Conservation (phyloP, 2,329 filamentous ascomycete genomes). For the Tympanopsis confertula region DNA sequence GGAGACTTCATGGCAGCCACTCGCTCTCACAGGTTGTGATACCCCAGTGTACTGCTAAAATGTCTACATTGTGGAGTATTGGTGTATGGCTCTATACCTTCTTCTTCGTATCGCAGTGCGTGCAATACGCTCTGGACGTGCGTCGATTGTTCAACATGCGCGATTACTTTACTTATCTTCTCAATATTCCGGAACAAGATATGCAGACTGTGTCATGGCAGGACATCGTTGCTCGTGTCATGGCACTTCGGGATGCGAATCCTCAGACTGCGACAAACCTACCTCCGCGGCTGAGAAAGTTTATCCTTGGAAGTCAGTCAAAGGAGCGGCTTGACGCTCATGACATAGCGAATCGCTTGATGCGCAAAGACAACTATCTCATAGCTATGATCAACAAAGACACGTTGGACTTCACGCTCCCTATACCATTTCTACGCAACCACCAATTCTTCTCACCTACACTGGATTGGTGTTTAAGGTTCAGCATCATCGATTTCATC, state of each 20-base stretch:
- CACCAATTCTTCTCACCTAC: slow-evolving; percentile 80
- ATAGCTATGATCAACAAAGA: slow-evolving; percentile 98
- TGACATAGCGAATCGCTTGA: slow-evolving; percentile 90
- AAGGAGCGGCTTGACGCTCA: slow-evolving; percentile 92
- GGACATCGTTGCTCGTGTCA: slow-evolving; percentile 74
- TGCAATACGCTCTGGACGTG: slow-evolving; percentile 64
- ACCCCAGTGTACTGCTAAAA: slow-evolving; percentile 62
- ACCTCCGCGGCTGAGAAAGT: slow-evolving; percentile 36
- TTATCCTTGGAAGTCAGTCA: slow-evolving; percentile 64
- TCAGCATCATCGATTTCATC: slow-evolving; percentile 83
- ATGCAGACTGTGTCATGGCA: slow-evolving; percentile 95
- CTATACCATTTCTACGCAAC: slow-evolving; percentile 69
- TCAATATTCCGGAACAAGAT: slow-evolving; percentile 71
- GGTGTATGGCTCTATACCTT: slow-evolving; percentile 76
- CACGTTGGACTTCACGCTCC: slow-evolving; percentile 74
- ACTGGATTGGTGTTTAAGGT: slow-evolving; percentile 82
- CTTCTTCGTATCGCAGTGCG: slow-evolving; percentile 72
- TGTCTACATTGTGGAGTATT: slow-evolving; percentile 67
- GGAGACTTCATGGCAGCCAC: slow-evolving; percentile 55
- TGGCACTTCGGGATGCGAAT: slow-evolving; percentile 74
- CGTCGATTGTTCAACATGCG: slow-evolving; percentile 66
- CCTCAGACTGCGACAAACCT: slow-evolving; percentile 60
- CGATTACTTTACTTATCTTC: slow-evolving; percentile 72
- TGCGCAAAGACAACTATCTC: slow-evolving; percentile 93
- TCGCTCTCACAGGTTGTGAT: slow-evolving; percentile 44